Percentiles rank a stretch among this genome's conserved stretches.
Conservation (phyloP, 768 basidiomycete genomes). For the Kwoniella dendrophila region DNA sequence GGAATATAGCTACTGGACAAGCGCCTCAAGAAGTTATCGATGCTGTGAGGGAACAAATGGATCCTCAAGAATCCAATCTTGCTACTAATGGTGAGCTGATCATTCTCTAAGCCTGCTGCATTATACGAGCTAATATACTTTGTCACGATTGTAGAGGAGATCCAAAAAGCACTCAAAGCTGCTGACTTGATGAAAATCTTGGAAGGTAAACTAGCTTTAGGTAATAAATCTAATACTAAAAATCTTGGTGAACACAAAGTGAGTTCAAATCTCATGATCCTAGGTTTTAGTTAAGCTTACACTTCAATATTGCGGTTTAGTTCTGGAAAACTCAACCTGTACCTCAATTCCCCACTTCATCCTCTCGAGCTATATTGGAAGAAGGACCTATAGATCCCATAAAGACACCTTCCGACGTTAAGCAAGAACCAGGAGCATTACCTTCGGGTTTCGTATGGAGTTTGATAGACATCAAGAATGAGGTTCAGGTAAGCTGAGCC, state of each 20-base stretch:
- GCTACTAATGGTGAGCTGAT: slow-evolving; percentile 59
- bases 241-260: slow-evolving; percentile 89
- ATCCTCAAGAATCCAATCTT: slow-evolving; percentile 60
- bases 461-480: slow-evolving; percentile 73
- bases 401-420: slow-evolving; percentile 73
- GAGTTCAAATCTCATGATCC: slow-evolving; percentile 24
- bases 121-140: background rate
- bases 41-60: slow-evolving; percentile 67
- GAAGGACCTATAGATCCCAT: slow-evolving; percentile 90
- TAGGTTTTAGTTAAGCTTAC: background rate
- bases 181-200: slow-evolving; percentile 82
- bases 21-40: slow-evolving; percentile 62
- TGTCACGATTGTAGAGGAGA: slow-evolving; percentile 59
- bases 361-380: slow-evolving; percentile 58
- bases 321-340: slow-evolving; percentile 99
- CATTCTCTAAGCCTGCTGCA: background rate
- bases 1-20: slow-evolving; percentile 41
- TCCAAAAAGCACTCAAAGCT: slow-evolving; percentile 71
- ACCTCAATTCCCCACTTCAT: slow-evolving; percentile 59
- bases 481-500: slow-evolving; percentile 64
- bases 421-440: slow-evolving; percentile 82
- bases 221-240: slow-evolving; percentile 71
- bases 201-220: slow-evolving; percentile 75
- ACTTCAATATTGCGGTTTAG: slow-evolving; percentile 51
- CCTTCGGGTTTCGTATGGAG: slow-evolving; percentile 94